Base-by-base conservation (phyloP, 2,329 filamentous ascomycete species). In the Thielaviopsis populi region DNA sequence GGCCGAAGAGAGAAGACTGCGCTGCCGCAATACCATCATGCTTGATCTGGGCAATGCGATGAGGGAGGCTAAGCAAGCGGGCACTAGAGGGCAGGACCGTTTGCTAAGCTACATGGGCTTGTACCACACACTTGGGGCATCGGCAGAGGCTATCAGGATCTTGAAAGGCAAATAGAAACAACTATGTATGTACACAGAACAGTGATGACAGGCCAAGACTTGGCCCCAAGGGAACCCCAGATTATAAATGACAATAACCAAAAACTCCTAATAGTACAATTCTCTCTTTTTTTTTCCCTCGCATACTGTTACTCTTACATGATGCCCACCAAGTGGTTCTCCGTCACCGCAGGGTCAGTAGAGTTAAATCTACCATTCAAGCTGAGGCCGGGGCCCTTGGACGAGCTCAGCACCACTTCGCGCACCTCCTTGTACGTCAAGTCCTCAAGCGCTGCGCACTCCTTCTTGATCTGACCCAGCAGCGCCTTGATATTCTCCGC, bases 311-410 rank as follows among this genome's bases (percentile, higher is more conserved):
- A 46, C 15, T 42, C 43, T 75, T 80, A 82, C 78, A 83, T 83
- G 66, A 78, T 75, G 24, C 77, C 77, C 62, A 78, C 75, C 69
- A 86, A 70, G 67, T 81, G 75, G 56, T 75, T 78, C 30, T 80
- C 75, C 54, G 78, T 77, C 59, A 87, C 73, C 60, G 75, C 77
- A 66, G 83, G 83, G 66, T 83, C 79, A 3, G 80, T 78, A 62
- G 85, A 79, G 70, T 76, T 83, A 73, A 94, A 88, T 63, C 87
- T 83, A 65, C 91, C 92, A 72, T 83, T 95, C 73, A 99, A 76
- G 72, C 86, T 90, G 77, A 99, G 84, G 0, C 90, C 92, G 1
- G 94, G 91, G 1, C 87, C 85, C 71, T 94, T 81, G 6, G 92
- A 95, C 13, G 91, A 90, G 77, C 89, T 92, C 70, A 99, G 76